Conservation (phyloP, 805 yeast species). For the Kodamaea restingae region DNA sequence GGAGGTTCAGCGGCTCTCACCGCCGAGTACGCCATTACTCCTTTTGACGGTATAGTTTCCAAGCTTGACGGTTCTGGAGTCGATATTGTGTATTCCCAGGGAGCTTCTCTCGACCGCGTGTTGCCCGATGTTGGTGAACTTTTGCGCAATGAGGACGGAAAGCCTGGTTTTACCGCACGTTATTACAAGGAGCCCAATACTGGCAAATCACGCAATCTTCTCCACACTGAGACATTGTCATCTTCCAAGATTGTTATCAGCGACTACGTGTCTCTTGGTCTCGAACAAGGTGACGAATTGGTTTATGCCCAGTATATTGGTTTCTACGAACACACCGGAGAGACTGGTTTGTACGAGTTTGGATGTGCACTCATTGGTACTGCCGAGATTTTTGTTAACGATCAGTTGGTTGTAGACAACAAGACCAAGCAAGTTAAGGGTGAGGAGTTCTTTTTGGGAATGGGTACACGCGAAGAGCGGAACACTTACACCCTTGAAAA, state of each 20-base stretch:
- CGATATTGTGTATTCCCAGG: constrained; percentile 23
- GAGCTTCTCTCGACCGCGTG: constrained; percentile 30
- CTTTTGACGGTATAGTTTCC: constrained; percentile 42
- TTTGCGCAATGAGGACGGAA: constrained; percentile 20
- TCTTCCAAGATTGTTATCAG: constrained; percentile 11
- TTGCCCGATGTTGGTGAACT: constrained; percentile 28
- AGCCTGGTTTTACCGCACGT: constrained; percentile 23
- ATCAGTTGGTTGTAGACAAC: constrained; percentile 51
- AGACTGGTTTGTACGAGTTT: constrained; percentile 45
- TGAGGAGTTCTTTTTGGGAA: constrained; percentile 45
- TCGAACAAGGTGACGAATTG: constrained; percentile 10
- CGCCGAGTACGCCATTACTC: constrained; percentile 46
- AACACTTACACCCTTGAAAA: constrained; percentile 35
- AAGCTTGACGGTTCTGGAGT: constrained; percentile 24
- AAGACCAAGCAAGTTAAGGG: constrained; percentile 49
- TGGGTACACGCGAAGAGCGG: constrained; percentile 51
- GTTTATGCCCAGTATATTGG: constrained; percentile 46
- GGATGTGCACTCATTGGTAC: constrained; percentile 54
- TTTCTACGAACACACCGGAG: constrained; percentile 40
- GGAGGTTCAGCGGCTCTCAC: constrained; percentile 59
- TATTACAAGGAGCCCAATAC: constrained; percentile 25
- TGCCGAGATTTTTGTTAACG: constrained; percentile 52
- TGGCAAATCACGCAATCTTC: constrained; percentile 14
- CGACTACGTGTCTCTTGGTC: neutral
- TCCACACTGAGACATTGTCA: constrained; percentile 22